Conservation (phyloP, 1,139 yeast genomes). For the Taphrina confusa region DNA sequence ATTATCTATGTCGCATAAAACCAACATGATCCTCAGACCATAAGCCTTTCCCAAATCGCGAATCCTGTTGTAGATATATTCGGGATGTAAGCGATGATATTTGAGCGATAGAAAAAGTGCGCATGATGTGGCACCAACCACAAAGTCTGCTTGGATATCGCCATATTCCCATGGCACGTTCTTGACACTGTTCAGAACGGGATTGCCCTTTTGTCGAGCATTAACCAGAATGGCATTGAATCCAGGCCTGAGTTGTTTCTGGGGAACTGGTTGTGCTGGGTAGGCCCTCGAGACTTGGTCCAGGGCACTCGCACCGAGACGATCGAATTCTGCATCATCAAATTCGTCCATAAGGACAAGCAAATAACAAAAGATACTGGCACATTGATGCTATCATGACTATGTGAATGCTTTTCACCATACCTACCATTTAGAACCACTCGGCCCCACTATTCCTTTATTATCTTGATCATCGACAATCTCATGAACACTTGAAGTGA, state of each 20-base stretch:
- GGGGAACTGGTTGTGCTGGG: slow-evolving; percentile 34
- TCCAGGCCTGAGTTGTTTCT: slow-evolving; percentile 37
- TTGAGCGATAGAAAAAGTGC: slow-evolving; percentile 70
- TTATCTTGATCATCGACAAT: too few species aligned
- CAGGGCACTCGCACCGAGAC: slow-evolving; percentile 27
- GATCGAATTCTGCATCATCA: slow-evolving; percentile 35
- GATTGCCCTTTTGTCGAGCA: slow-evolving; percentile 60
- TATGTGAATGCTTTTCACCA: too few species aligned
- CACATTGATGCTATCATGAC: too few species aligned
- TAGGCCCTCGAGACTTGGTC: slow-evolving; percentile 8
- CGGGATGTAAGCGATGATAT: slow-evolving; percentile 82
- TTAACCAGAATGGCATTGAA: slow-evolving; percentile 51
- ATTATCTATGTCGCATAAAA: slow-evolving; percentile 76
- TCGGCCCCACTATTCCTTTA: too few species aligned
- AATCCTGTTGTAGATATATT: slow-evolving; percentile 73
- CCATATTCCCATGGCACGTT: slow-evolving; percentile 57
- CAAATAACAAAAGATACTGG: too few species aligned
- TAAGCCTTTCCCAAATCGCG: slow-evolving; percentile 55
- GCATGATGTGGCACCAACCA: slow-evolving; percentile 67
- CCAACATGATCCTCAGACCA: slow-evolving; percentile 63
- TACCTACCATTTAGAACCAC: too few species aligned
- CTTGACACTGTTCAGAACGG: slow-evolving; percentile 54
- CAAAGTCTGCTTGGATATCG: slow-evolving; percentile 56
- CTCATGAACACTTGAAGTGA: too few species aligned
- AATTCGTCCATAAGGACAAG: slow-evolving; percentile 33